Percentiles rank a stretch among this genome's conserved stretches.
Evolutionary conservation across 805 yeast species (phyloP).

Genomic region (Ogataea methanolica): DNA sequence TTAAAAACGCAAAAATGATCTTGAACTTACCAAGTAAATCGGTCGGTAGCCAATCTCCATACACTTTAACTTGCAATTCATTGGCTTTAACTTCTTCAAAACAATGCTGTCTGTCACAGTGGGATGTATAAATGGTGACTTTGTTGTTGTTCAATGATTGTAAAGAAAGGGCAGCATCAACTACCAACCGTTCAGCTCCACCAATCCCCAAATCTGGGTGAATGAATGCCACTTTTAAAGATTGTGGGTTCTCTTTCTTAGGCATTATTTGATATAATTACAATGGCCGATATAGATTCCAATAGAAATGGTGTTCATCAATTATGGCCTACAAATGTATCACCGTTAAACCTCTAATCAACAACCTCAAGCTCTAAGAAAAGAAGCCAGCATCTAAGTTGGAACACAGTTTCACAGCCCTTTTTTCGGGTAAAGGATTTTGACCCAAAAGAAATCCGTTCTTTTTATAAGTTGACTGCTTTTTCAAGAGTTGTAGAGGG

Average conservation of each 20-base stretch:
- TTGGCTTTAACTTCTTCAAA: conserved; percentile 80
- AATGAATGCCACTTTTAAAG: conserved; percentile 69
- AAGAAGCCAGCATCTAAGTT: too few relatives aligned
- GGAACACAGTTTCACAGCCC: too few relatives aligned
- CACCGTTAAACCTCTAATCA: too few relatives aligned
- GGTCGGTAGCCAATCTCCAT: conserved; percentile 84
- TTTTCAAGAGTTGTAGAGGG: too few relatives aligned
- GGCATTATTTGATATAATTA: too few relatives aligned
- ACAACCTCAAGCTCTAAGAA: too few relatives aligned
- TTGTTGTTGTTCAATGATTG: conserved; percentile 48
- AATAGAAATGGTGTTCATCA: too few relatives aligned
- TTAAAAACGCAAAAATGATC: conserved; percentile 74
- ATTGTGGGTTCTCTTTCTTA: not conserved
- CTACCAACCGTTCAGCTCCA: conserved; percentile 96
- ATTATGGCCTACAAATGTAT: too few relatives aligned
- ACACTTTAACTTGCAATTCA: conserved; percentile 56
- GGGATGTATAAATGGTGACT: conserved; percentile 78
- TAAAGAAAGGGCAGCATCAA: conserved; percentile 89
- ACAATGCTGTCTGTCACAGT: conserved; percentile 81
- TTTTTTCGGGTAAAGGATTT: too few relatives aligned
- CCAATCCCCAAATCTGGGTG: conserved; percentile 98
- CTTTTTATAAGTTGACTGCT: too few relatives aligned
- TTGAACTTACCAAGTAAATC: conserved; percentile 59
- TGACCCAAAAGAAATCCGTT: too few relatives aligned
- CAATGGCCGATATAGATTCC: too few relatives aligned